phyloP scores from a whole-genome alignment of 75 land plant species.

The Azolla pinnata region DNA sequence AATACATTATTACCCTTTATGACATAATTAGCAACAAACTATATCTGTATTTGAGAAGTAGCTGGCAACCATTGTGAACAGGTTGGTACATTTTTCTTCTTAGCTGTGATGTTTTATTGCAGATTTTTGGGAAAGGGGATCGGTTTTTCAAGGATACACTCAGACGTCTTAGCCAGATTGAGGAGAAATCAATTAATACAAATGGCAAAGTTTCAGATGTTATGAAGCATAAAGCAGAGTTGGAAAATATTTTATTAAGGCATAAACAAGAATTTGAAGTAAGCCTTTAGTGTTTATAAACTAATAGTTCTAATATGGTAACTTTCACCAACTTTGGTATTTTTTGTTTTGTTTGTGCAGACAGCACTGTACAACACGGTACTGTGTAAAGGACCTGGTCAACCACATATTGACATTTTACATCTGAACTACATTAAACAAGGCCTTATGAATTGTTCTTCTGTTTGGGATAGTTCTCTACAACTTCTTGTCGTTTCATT shows the following conservation, averaged over 20 bases:
- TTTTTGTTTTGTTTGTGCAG: constrained; percentile 5
- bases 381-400: constrained; percentile 1
- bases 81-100: too few relatives aligned
- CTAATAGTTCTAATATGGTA: too few relatives aligned
- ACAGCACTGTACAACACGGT: constrained; percentile 14
- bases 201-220: constrained; percentile 13
- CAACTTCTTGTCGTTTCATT: constrained; percentile 7
- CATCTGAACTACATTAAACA: constrained; percentile 18
- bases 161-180: constrained; percentile 29
- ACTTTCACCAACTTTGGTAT: neutral
- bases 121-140: constrained; percentile 51
- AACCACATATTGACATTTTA: constrained; percentile 27
- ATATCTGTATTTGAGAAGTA: too few relatives aligned
- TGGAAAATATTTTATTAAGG: constrained; percentile 46
- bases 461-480: constrained; percentile 20
- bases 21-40: neutral
- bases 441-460: constrained; percentile 8
- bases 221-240: constrained; percentile 19
- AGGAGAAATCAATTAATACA: constrained; percentile 15
- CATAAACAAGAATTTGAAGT: constrained; percentile 76
- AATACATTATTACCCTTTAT: neutral
- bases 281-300: constrained; percentile 1
- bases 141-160: constrained; percentile 43
- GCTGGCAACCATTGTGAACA: too few relatives aligned
- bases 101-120: too few relatives aligned